These are phyloP conservation scores for Noccaea bulbosa DNA, from an alignment of 345 rosid genomes.

Conservation along the genomic window DNA sequence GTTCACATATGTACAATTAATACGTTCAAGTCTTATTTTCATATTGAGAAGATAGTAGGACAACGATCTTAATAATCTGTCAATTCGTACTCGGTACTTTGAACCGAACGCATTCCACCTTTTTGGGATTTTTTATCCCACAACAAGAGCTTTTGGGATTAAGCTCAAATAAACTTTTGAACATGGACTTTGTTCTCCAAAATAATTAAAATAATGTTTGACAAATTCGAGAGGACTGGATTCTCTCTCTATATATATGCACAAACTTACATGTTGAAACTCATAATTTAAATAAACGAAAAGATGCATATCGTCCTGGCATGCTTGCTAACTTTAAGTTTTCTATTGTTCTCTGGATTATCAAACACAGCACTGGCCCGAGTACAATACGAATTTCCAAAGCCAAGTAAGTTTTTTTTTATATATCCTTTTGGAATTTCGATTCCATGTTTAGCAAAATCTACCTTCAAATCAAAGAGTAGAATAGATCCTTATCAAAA, in stretches of 20 bases:
- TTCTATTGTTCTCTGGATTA: background rate
- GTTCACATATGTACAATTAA: background rate
- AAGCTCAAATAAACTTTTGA: too few relatives aligned
- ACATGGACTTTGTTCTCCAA: background rate
- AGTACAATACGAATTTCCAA: background rate
- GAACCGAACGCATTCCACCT: too few relatives aligned
- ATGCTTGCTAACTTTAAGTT: background rate
- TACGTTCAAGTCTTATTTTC: background rate
- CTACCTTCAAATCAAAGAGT: background rate
- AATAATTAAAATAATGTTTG: background rate
- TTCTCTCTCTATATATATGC: background rate
- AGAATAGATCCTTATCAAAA: too few relatives aligned
- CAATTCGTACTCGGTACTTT: too few relatives aligned
- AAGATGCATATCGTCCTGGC: background rate
- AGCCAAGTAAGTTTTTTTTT: background rate
- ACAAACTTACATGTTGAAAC: background rate
- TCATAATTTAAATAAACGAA: background rate
- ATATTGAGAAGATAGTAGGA: background rate
- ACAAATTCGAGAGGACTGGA: background rate
- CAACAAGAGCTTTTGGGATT: too few relatives aligned
- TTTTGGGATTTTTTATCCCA: too few relatives aligned
- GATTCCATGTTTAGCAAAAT: background rate
- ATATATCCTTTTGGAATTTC: background rate
- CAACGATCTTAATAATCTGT: too few relatives aligned
- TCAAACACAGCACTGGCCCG: conserved; percentile 1